A percentile compares a stretch with the other conserved stretches of the same genome.
Conservation (phyloP, 768 basidiomycete species). For the Amanita brunnescens region DNA sequence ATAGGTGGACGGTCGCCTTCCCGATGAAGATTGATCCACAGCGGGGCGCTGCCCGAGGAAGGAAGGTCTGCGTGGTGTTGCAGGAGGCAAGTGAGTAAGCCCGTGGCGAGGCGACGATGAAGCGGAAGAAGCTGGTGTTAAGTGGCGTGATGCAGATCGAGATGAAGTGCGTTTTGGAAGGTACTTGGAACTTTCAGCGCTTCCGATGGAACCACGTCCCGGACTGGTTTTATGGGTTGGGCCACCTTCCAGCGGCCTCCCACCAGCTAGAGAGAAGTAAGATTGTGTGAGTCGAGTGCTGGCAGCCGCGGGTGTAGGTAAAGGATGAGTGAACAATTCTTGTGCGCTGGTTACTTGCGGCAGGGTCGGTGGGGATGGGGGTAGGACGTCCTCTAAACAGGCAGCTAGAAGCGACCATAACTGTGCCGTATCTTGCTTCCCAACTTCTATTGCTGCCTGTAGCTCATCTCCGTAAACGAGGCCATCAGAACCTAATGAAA, state of each 20-base stretch:
- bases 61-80: conserved; percentile 32
- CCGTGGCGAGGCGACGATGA: conserved; percentile 47
- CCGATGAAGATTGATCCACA: conserved; percentile 13
- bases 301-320: conserved; percentile 1
- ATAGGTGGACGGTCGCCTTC: conserved; percentile 8
- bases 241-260: not conserved
- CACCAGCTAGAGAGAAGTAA: not conserved
- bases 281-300: conserved; percentile 2
- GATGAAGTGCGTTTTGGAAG: conserved; percentile 17
- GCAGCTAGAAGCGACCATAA: conserved; percentile 60
- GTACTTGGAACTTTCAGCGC: conserved; percentile 9
- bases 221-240: conserved; percentile 19
- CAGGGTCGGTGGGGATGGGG: conserved; percentile 21
- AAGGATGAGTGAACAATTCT: not conserved
- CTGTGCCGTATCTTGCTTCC: conserved; percentile 48
- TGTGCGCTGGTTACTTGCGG: conserved; percentile 9
- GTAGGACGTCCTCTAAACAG: conserved; percentile 42
- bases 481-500: not conserved
- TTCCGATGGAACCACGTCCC: conserved; percentile 12
- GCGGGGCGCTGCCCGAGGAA: conserved; percentile 31
- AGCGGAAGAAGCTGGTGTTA: conserved; percentile 51
- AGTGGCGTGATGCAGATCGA: conserved; percentile 33
- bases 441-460: conserved; percentile 53
- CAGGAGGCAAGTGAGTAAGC: conserved; percentile 33
- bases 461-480: not conserved